Percentiles rank a stretch among this genome's conserved stretches.
Conservation (phyloP, 23 red algal species). For the Gracilaria caudata region DNA sequence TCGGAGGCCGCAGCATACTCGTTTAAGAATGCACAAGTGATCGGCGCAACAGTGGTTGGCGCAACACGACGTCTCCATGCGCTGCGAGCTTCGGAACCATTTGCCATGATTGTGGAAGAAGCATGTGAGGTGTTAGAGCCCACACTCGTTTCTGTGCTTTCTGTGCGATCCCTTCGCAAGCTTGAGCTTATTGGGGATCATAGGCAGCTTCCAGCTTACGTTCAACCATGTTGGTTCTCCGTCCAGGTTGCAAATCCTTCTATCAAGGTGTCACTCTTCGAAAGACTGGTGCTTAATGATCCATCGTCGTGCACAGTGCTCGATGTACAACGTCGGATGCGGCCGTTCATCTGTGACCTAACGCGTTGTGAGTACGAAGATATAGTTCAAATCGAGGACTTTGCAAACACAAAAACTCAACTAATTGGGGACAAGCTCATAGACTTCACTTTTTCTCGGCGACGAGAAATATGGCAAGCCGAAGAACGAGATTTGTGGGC, state of each 20-base stretch:
- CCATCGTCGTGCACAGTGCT: conserved; percentile 37
- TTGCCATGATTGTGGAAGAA: conserved; percentile 69
- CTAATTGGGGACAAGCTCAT: conserved; percentile 30
- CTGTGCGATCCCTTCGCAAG: conserved; percentile 47
- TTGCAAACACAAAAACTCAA: conserved; percentile 41
- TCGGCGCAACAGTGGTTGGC: conserved; percentile 53
- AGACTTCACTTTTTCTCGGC: not conserved
- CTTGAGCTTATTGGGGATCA: conserved; percentile 69
- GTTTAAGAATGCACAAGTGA: conserved; percentile 36
- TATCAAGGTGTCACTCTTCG: conserved; percentile 53
- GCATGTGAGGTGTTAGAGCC: conserved; percentile 66
- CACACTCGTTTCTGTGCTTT: conserved; percentile 48
- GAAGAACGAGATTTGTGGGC: conserved; percentile 29
- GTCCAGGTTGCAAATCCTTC: conserved; percentile 19
- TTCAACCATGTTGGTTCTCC: conserved; percentile 58
- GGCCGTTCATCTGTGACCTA: conserved; percentile 44
- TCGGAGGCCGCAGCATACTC: conserved; percentile 39
- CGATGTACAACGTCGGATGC: conserved; percentile 54
- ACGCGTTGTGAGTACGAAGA: conserved; percentile 60
- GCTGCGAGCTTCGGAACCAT: conserved; percentile 50
- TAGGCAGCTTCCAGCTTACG: conserved; percentile 49
- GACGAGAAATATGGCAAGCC: not conserved
- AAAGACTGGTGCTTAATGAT: conserved; percentile 44
- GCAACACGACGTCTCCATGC: conserved; percentile 55
- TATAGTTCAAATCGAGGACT: conserved; percentile 53